Base-by-base conservation (phyloP, 257 asterid genomes). In the Gynochthodes officinalis region DNA sequence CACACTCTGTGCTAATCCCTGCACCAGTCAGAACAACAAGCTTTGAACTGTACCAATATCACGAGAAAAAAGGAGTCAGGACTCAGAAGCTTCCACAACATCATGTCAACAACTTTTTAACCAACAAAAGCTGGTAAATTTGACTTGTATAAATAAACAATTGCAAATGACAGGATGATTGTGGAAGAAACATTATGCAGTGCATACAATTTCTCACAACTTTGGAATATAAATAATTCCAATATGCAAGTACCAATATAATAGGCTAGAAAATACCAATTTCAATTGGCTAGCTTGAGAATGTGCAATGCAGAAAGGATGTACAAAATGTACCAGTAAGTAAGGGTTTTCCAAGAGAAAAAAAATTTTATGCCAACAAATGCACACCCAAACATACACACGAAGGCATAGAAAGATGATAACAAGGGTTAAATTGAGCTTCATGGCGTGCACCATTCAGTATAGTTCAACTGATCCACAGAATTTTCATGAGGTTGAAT, bases 1-100 rank as follows among this genome's bases (percentile, higher is more conserved):
- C 98, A 58, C 97, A 88, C 84, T 93, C 97, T 55, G 98, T 93
- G 87, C 98, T 93, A 68, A 93, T 91, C 67, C 97, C 98, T 61
- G 97, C 98, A 77, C 98, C 97, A 50, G 97, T 88, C 86, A 93
- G 80, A 75, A 93, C 81, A 79, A 91, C 90, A 82, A 93, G 89
- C 72, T 84, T 89, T 33, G 90, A 86, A 77, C 98, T 93, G 91
- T 81, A 80, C n/a, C 27, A 21, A 19, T 10, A 50, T n/a, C 79
- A 82, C 59, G 57, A 28, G 59, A 65, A 37, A 15, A 43, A 57
- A 30, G 66, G 35, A 8, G 67, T 79, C 63, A 73, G 49, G 58
- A 8, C 64, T 79, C 63, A 73, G 49, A 53, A 49, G 43, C 58
- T 67, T 63, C 50, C n/a, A 64, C n/a, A 35, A 54, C 50, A 69